A percentile compares a stretch with the other conserved stretches of the same genome.
These are phyloP conservation scores for Azolla pinnata DNA, from an alignment of 75 land plant species.

Conservation along the genomic window DNA sequence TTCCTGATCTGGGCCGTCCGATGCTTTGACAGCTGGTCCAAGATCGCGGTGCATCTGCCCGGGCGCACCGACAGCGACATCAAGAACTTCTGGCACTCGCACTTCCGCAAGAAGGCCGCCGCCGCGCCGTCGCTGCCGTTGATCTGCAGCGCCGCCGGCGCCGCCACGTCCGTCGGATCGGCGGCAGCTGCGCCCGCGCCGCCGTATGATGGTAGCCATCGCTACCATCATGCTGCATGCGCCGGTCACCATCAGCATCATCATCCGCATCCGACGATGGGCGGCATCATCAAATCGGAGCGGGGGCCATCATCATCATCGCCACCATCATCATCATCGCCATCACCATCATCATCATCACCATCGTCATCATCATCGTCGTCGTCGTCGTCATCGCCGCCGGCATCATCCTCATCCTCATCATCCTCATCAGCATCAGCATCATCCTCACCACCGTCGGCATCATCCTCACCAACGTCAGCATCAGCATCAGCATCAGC, in stretches of 20 bases:
- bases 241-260: neutral
- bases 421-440: too few relatives aligned
- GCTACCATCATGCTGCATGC: neutral
- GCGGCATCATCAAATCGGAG: neutral
- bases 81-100: constrained; percentile 13
- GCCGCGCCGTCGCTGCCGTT: too few relatives aligned
- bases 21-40: constrained; percentile 8
- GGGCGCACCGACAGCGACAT: constrained; percentile 13
- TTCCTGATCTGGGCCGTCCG: too few relatives aligned
- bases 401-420: too few relatives aligned
- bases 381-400: too few relatives aligned
- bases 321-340: neutral
- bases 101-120: constrained; percentile 10
- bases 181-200: neutral
- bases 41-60: constrained; percentile 9
- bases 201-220: neutral
- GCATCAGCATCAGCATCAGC: too few relatives aligned
- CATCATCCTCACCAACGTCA: too few relatives aligned
- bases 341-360: too few relatives aligned
- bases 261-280: neutral
- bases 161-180: neutral
- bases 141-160: too few relatives aligned
- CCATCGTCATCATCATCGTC: too few relatives aligned
- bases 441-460: too few relatives aligned
- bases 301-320: neutral